Evolutionary conservation across 2,329 filamentous ascomycete genomes (phyloP), one percentile per base, ranked within the genome.

Genomic region (Sclerotinia glacialis): DNA sequence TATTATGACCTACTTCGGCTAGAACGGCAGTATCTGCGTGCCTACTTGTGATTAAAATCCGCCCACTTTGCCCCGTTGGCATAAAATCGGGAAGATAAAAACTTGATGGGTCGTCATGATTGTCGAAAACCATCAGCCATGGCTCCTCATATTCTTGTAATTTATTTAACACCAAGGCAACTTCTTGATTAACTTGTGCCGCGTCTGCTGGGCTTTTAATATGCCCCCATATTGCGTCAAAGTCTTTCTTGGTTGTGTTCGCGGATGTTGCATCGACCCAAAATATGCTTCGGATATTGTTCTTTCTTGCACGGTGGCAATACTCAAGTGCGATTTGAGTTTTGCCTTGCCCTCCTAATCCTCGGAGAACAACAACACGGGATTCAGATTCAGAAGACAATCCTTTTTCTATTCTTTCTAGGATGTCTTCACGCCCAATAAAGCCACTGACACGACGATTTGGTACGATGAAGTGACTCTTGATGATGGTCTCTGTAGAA

Each of bases 61-160:
- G 60, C 5, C 70, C 69, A 34, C 64, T 2, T 18, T 68, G 59
- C 11, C 56, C 54, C 7, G 58, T n/a, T n/a, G 70, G 69, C 1
- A 70, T 58, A 28, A 61, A 69, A 40, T 71, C 66, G 21, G 23
- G 58, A n/a, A 68, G 61, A 28, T 67, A 62, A 53, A 71, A 71
- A 44, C 34, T 50, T 11, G n/a, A 26, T 1, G 67, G 46, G 18
- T 72, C 68, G 31, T 74, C 73, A 16, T 70, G 68, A 44, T 74
- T 74, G 44, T 74, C 72, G 26, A 73, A 71, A 14, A 74, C 66
- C 26, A 74, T 65, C 8, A 74, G 44, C 72, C 72, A 74, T 4
- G 64, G 44, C 26, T 54, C 49, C 6, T 40, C 26, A 62, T 63
- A 69, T 3, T 53, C 23, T 14, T 46, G 23, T 37, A 73, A 37